Evolutionary conservation across 169 alveolate genomes (phyloP).

Genomic region (Amoebophrya sp.): DNA sequence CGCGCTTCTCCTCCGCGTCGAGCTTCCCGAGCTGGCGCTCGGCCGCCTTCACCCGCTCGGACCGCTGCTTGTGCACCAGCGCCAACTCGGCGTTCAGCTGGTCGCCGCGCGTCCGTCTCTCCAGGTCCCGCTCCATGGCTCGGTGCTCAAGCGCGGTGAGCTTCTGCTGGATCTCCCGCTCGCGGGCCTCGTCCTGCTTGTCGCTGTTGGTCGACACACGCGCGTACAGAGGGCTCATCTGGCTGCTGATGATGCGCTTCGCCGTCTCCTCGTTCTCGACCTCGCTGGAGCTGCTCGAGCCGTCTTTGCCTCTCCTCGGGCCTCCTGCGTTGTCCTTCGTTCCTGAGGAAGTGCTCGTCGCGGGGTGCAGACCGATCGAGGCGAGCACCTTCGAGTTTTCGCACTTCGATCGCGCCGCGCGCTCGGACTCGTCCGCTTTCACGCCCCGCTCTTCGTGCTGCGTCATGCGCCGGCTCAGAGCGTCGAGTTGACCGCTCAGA

Average conservation of each 20-base stretch:
- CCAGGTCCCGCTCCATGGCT: not conserved
- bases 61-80: not conserved
- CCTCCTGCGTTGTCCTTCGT: too few species aligned
- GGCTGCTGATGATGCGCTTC: too few species aligned
- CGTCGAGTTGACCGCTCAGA: not conserved
- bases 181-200: not conserved
- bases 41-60: not conserved
- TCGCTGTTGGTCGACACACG: not conserved
- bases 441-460: not conserved
- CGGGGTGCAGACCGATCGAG: not conserved
- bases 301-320: too few species aligned
- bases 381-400: not conserved
- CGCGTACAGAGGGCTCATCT: not conserved
- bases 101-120: not conserved
- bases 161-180: not conserved
- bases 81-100: not conserved
- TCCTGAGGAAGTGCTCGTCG: not conserved
- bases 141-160: not conserved
- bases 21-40: not conserved
- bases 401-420: not conserved
- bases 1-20: not conserved
- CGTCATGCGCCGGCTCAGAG: not conserved
- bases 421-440: not conserved
- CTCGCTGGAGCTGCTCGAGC: too few species aligned
- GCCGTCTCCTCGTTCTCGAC: too few species aligned